These are phyloP conservation scores for Solanum medicagineum DNA, from an alignment of 257 asterid species.

Conservation along the genomic window DNA sequence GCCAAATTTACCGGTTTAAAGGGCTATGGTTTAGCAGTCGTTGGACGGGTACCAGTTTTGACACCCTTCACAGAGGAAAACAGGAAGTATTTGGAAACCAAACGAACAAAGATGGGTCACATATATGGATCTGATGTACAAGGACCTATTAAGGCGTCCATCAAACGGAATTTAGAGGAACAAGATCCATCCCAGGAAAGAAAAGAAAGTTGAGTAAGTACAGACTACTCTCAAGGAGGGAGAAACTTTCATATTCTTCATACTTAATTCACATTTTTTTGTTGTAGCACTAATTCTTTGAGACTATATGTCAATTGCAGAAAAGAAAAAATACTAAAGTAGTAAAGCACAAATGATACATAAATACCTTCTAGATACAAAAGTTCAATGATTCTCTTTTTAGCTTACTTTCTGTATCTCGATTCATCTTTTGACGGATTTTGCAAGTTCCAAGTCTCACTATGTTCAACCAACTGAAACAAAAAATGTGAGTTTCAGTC, in stretches of 20 bases:
- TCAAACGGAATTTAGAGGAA: slow-evolving; percentile 14
- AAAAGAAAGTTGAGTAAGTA: not conserved
- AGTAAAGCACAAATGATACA: not conserved
- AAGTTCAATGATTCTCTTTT: not conserved
- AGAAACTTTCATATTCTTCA: not conserved
- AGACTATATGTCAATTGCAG: not conserved
- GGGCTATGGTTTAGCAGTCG: slow-evolving; percentile 75
- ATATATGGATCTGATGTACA: slow-evolving; percentile 51
- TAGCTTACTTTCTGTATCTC: not conserved
- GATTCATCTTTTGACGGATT: not conserved
- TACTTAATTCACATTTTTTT: not conserved
- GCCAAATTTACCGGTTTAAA: slow-evolving; percentile 65
- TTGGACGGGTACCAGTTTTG: slow-evolving; percentile 65
- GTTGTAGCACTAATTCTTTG: not conserved
- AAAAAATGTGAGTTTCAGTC: not conserved
- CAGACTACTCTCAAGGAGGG: not conserved
- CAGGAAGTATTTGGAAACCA: slow-evolving; percentile 61
- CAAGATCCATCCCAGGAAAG: slow-evolving; percentile 9
- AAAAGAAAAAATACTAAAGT: not conserved
- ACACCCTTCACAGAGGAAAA: slow-evolving; percentile 78
- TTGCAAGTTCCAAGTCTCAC: not conserved
- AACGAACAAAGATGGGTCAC: slow-evolving; percentile 70
- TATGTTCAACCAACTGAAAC: not conserved
- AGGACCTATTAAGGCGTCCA: slow-evolving; percentile 24
- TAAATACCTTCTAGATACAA: not conserved